These are phyloP conservation scores for Stropharia rugosoannulata DNA, from an alignment of 768 basidiomycete species.

Conservation along the genomic window DNA sequence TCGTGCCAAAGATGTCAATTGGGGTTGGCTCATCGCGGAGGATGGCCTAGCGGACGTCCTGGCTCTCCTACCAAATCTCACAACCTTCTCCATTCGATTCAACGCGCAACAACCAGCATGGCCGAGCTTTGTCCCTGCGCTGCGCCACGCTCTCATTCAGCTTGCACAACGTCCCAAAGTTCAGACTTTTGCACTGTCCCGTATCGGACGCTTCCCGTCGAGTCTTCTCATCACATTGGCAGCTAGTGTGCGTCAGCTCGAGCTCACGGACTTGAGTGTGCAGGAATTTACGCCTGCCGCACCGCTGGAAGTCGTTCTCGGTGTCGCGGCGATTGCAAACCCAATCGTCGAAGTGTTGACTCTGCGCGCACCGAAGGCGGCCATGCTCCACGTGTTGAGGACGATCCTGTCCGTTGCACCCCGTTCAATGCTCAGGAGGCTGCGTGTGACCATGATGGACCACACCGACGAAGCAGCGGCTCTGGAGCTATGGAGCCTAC, in stretches of 20 bases:
- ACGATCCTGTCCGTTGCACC: slow-evolving; percentile 10
- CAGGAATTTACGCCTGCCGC: slow-evolving; percentile 7
- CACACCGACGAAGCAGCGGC: slow-evolving; percentile 9
- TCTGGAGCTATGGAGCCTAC: slow-evolving; percentile 15
- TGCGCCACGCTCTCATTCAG: slow-evolving; percentile 17
- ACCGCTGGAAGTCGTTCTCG: slow-evolving; percentile 12
- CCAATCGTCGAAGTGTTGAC: slow-evolving; percentile 11
- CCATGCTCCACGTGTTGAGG: slow-evolving; percentile 12
- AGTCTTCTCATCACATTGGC: slow-evolving; percentile 15
- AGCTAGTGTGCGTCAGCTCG: slow-evolving; percentile 10
- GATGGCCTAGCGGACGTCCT: slow-evolving; percentile 18
- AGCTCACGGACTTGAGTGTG: slow-evolving; percentile 12
- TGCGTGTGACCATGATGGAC: slow-evolving; percentile 12
- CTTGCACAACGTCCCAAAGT: slow-evolving; percentile 11
- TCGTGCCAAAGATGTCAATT: slow-evolving; percentile 7
- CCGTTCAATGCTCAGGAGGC: slow-evolving; percentile 11
- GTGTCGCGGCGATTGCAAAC: slow-evolving; percentile 8
- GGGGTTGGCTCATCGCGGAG: slow-evolving; percentile 18
- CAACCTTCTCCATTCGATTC: slow-evolving; percentile 3
- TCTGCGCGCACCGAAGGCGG: slow-evolving; percentile 10
- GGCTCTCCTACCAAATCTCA: slow-evolving; percentile 12
- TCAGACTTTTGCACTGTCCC: slow-evolving; percentile 8
- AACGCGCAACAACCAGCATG: slow-evolving; percentile 16
- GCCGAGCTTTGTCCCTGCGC: slow-evolving; percentile 11
- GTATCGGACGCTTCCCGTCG: slow-evolving; percentile 17